phyloP scores from a whole-genome alignment of 2,329 filamentous ascomycete genomes.

The Beauveria varroae region DNA sequence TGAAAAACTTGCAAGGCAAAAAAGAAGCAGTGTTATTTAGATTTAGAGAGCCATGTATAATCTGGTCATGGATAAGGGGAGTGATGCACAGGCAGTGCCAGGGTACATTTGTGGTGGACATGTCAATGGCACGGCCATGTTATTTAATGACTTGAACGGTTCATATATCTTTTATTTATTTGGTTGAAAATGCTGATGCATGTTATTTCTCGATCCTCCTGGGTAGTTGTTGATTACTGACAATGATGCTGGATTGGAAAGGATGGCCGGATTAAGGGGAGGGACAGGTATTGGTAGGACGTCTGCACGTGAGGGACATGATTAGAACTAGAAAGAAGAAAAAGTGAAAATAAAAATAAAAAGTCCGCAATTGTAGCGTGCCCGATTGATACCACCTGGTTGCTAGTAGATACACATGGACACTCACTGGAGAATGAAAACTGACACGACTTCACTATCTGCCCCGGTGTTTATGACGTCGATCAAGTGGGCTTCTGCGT shows the following conservation, averaged over 20 bases:
- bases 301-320: not conserved
- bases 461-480: conserved; percentile 9
- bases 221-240: no score
- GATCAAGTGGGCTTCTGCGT: not conserved
- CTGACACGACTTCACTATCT: not conserved
- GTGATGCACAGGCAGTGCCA: not conserved
- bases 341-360: not conserved
- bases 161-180: conserved; percentile 5
- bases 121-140: conserved; percentile 5
- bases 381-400: no score
- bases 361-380: not conserved
- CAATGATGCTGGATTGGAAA: not conserved
- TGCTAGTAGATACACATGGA: no score
- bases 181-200: not conserved
- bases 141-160: conserved; percentile 8
- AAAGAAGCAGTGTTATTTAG: not conserved
- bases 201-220: not conserved
- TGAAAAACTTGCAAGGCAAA: not conserved
- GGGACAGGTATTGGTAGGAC: not conserved
- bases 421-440: not conserved
- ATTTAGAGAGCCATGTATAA: not conserved
- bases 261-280: not conserved
- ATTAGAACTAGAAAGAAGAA: not conserved
- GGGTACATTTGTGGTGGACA: conserved; percentile 5
- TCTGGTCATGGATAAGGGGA: not conserved